Evolutionary conservation across 2,329 filamentous ascomycete species (phyloP), one percentile per base, ranked within the genome.

Genomic region (Calonectria naviculata): DNA sequence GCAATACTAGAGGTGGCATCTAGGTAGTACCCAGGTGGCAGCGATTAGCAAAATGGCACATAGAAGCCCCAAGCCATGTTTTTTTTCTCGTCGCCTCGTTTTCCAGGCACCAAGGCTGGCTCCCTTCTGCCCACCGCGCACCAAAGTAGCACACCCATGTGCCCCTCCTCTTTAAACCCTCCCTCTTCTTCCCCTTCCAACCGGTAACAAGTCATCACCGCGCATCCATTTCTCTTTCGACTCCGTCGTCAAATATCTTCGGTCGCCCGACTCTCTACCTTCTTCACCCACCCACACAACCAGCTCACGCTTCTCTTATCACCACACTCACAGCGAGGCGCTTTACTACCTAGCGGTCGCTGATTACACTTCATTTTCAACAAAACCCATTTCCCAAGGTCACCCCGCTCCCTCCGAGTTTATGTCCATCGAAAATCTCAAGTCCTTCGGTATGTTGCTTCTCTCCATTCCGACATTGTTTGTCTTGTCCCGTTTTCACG

Each of bases 401-500:
- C 79, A 86, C 87, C 89, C 88, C 86, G 81, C 83, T 82, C 90
- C 92, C 91, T 90, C 89, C 92, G 92, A 93, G 93, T 95, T 95
- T 95, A 97, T 97, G 94, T 97, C 94, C 92, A 97, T 97, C 94
- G 94, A 97, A 95, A 97, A 97, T 91, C 93, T 97, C 88, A 97
- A 97, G 92, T 92, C 93, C 90, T 95, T 95, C 92, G 94, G 94
- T 97, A 88, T 84, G 94, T 89, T 68, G 26, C 17, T 29, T 38
- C 54, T 46, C 28, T 34, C 49, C 38, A 34, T 9, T n/a, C 31
- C n/a, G 31, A 3, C 17, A 3, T n/a, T n/a, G 26, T 28, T 29
- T 15, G 19, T 46, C 17, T 24, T 34, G n/a, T 5, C 31, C 63
- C 19, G n/a, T 34, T 52, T 63, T 17, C 17, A n/a, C 5, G n/a